phyloP scores from a whole-genome alignment of 202 grass and related monocot genomes.

The Thinopyrum obtusiflorum region DNA sequence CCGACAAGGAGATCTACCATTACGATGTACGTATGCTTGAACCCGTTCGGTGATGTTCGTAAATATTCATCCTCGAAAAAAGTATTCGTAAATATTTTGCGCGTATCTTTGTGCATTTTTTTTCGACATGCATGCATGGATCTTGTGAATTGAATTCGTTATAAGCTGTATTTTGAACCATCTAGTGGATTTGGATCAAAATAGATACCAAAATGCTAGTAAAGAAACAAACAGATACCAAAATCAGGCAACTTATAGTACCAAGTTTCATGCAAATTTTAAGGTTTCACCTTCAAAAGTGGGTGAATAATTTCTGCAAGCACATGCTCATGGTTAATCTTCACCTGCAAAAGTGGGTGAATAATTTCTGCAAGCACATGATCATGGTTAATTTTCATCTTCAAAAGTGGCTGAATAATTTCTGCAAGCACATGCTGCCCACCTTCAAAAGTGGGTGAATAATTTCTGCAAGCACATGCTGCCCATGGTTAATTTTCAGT shows the following conservation, averaged over 20 bases:
- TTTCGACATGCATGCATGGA: too few species aligned
- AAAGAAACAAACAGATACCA: too few species aligned
- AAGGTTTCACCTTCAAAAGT: background rate
- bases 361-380: background rate
- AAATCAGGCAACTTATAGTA: background rate
- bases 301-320: background rate
- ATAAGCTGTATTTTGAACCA: background rate
- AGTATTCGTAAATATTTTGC: too few species aligned
- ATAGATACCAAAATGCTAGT: background rate
- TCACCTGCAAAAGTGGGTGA: background rate
- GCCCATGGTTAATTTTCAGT: background rate
- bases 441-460: too few species aligned
- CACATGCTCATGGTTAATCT: too few species aligned
- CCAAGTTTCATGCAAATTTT: background rate
- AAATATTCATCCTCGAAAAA: background rate
- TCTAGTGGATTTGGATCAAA: background rate
- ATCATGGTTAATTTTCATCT: background rate
- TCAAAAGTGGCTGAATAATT: background rate
- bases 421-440: background rate
- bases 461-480: background rate
- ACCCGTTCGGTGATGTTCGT: background rate
- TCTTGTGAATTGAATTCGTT: background rate
- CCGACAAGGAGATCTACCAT: slow-evolving; percentile 53
- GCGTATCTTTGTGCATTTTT: too few species aligned
- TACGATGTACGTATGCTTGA: slow-evolving; percentile 53